A percentile compares a stretch with the other conserved stretches of the same genome.
Conservation (phyloP, 2,329 filamentous ascomycete species). For the Xylariaceae sp. region DNA sequence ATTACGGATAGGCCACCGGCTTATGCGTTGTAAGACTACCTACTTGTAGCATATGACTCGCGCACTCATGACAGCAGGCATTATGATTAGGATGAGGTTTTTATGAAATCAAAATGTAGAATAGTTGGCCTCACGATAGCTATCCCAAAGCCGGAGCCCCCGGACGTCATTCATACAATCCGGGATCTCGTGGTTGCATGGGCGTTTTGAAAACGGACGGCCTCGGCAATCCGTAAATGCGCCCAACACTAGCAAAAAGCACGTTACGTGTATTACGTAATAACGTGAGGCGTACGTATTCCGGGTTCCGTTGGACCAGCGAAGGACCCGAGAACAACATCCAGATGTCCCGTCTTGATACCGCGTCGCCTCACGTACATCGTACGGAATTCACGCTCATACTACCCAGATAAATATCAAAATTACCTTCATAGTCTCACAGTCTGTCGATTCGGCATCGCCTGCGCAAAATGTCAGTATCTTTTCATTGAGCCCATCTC, state of each 20-base stretch:
- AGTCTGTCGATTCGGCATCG: neutral
- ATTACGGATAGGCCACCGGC: neutral
- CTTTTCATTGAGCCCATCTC: neutral
- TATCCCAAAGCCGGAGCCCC: neutral
- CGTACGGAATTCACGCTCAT: neutral
- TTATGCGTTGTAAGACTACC: conserved; percentile 3
- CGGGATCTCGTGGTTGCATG: no score
- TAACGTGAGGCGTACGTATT: no score
- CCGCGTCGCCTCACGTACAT: no score
- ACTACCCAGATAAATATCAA: neutral
- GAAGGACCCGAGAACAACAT: no score
- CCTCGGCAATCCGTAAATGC: no score
- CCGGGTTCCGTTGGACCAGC: no score
- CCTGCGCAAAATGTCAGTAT: neutral
- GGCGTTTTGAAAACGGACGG: no score
- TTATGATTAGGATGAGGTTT: neutral
- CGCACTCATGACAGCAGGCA: neutral
- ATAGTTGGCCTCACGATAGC: neutral
- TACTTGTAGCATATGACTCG: neutral
- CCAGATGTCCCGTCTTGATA: no score
- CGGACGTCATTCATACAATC: no score
- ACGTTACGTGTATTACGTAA: no score
- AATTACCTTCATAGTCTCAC: neutral
- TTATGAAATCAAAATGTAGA: neutral
- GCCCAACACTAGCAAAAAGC: no score